Percentiles rank a stretch among this genome's conserved stretches.
phyloP scores from a whole-genome alignment of 31 red algal genomes.

The Asparagopsis taxiformis region DNA sequence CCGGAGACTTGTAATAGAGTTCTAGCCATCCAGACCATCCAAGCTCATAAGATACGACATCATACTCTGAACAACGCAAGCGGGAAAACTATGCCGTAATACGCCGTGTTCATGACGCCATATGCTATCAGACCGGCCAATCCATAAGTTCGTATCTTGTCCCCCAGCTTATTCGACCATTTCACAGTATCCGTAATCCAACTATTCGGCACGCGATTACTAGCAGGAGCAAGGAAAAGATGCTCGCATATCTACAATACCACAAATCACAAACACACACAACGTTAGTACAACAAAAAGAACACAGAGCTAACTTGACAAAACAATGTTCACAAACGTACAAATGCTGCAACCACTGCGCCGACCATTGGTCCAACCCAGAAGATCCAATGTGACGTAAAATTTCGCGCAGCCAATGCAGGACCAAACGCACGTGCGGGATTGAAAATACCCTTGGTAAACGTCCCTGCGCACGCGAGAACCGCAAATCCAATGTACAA shows the following conservation, averaged over 20 bases:
- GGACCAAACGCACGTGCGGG: constrained; percentile 68
- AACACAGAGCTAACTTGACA: too few relatives aligned
- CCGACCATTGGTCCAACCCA: constrained; percentile 64
- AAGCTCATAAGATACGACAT: constrained; percentile 2
- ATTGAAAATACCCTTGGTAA: constrained; percentile 46
- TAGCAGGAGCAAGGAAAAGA: constrained; percentile 58
- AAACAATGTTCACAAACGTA: constrained; percentile 22
- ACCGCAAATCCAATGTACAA: constrained; percentile 76
- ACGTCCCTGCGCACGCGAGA: constrained; percentile 49
- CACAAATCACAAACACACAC: neutral
- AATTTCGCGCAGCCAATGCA: constrained; percentile 18
- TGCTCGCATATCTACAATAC: constrained; percentile 54
- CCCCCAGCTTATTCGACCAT: constrained; percentile 13
- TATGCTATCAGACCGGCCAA: constrained; percentile 76
- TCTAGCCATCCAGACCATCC: too few relatives aligned
- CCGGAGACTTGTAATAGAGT: too few relatives aligned
- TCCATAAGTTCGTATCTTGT: constrained; percentile 54
- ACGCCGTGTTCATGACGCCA: constrained; percentile 79
- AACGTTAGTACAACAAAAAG: neutral
- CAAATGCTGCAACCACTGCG: constrained; percentile 39
- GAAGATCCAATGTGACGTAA: constrained; percentile 52
- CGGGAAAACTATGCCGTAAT: constrained; percentile 72
- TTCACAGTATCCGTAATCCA: constrained; percentile 19
- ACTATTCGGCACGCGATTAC: constrained; percentile 26
- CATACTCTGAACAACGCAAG: constrained; percentile 67